A percentile compares a stretch with the other conserved stretches of the same genome.
Conservation (phyloP, 169 alveolate species). For the Cyclospora cayetanensis region DNA sequence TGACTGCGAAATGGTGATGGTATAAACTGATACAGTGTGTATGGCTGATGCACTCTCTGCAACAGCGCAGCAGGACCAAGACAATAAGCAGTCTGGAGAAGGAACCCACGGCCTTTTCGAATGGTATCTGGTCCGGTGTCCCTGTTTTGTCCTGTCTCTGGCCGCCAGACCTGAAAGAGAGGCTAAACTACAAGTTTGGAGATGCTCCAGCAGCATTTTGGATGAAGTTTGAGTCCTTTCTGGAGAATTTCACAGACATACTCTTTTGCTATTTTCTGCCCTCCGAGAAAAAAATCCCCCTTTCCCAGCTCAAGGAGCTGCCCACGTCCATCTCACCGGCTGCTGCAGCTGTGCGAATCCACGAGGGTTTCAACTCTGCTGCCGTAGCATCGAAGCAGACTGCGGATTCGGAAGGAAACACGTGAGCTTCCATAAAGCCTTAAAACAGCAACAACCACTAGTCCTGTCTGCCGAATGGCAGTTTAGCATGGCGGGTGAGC, state of each 20-base stretch:
- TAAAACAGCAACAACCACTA: no score
- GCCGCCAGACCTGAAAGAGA: slow-evolving; percentile 53
- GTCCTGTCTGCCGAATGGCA: no score
- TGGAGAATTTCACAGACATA: slow-evolving; percentile 2
- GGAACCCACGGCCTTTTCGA: neutral
- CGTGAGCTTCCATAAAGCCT: no score
- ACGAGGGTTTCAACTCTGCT: no score
- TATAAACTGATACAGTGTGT: no score
- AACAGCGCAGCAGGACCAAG: neutral
- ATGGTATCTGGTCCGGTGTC: neutral
- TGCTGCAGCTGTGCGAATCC: neutral
- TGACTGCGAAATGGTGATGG: no score
- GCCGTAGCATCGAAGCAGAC: no score
- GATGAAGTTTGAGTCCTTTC: slow-evolving; percentile 40
- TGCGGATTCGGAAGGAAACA: no score
- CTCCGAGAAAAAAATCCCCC: neutral
- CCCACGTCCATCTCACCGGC: neutral
- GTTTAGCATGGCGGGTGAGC: no score
- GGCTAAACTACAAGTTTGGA: slow-evolving; percentile 52
- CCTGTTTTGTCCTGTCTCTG: neutral
- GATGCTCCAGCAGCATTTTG: slow-evolving; percentile 54
- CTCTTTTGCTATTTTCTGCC: slow-evolving; percentile 22
- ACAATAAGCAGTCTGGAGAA: neutral
- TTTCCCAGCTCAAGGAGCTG: neutral
- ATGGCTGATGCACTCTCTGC: neutral